phyloP scores from a whole-genome alignment of 2,329 filamentous ascomycete species.

The Alternaria rosae region DNA sequence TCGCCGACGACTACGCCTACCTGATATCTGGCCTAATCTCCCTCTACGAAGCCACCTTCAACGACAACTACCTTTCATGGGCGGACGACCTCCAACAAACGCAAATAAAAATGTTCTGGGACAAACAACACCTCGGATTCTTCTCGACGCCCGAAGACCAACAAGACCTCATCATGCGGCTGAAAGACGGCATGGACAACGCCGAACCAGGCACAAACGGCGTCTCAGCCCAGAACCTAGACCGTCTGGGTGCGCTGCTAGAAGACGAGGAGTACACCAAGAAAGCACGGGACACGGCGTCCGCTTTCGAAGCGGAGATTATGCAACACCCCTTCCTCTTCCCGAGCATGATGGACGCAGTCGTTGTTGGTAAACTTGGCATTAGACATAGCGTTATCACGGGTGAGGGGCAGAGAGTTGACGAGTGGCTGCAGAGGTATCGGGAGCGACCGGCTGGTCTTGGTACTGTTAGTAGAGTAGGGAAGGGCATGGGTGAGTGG shows the following conservation, averaged over 20 bases:
- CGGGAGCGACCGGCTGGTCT: constrained; percentile 49
- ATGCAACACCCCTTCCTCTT: constrained; percentile 94
- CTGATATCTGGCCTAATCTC: constrained; percentile 82
- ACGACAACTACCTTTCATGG: constrained; percentile 78
- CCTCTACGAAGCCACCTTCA: constrained; percentile 82
- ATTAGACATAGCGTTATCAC: constrained; percentile 66
- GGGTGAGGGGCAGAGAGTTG: constrained; percentile 54
- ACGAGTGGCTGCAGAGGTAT: constrained; percentile 52
- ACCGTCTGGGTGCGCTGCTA: constrained; percentile 76
- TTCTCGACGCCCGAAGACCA: constrained; percentile 72
- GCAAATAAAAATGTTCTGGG: constrained; percentile 82
- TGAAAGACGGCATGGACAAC: constrained; percentile 96
- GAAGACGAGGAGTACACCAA: constrained; percentile 69
- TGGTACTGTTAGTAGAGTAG: constrained; percentile 48
- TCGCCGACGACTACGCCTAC: constrained; percentile 96
- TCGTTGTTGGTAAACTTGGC: constrained; percentile 78
- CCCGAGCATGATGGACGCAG: constrained; percentile 75
- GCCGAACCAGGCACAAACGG: constrained; percentile 90
- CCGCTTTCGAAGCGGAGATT: constrained; percentile 89
- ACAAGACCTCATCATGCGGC: constrained; percentile 77
- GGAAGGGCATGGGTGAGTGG: constrained; percentile 53
- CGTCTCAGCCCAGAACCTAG: constrained; percentile 84
- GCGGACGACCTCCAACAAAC: constrained; percentile 80
- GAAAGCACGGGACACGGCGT: constrained; percentile 75
- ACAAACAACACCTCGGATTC: constrained; percentile 68